Evolutionary conservation across 2,329 filamentous ascomycete genomes (phyloP), one percentile per base, ranked within the genome.

Genomic region (Fusarium sp.): DNA sequence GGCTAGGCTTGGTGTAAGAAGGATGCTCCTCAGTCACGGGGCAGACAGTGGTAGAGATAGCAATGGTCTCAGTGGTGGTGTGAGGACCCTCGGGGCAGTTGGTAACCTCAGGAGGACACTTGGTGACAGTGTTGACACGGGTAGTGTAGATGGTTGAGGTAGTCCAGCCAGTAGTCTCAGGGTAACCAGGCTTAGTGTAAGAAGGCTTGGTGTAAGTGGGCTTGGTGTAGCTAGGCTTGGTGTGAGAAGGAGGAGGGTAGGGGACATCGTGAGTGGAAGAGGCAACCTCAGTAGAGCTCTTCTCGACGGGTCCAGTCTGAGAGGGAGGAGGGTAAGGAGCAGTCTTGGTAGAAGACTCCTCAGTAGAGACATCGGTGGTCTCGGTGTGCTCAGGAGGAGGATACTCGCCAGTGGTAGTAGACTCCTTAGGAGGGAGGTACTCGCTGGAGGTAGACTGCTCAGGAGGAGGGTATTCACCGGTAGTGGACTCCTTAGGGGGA

Each of bases 91-190:
- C 49, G 3, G 65, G 60, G 46, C 66, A 68, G 33, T 68, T 8
- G 3, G 64, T 49, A 0, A 55, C 59, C 45, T 68, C 56, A 7
- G 68, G 56, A 8, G 58, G 55, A 5, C 68, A 71, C 43, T 38
- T 45, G 3, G 67, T 71, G 31, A 71, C 64, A 1, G 68, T 71
- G 8, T 55, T 46, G 2, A 64, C 49, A 24, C 31, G 39, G 8
- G 68, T 71, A 20, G 68, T 71, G 57, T 71, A 71, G n/a, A 71
- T 51, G 15, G 68, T 71, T 1, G 64, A 69, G 20, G 68, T 71
- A 6, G 55, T 44, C 63, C 34, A 54, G 36, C 34, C 15, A 34
- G 69, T 71, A 38, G 69, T 69, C 31, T 58, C 33, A 3, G 61
- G 43, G 39, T 58, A 54, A 3, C 24, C 56, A 8, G 55, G 66